Percentiles rank a stretch among this genome's conserved stretches.
Evolutionary conservation across 768 basidiomycete species (phyloP).

Genomic region (Panaeolus cyanescens): DNA sequence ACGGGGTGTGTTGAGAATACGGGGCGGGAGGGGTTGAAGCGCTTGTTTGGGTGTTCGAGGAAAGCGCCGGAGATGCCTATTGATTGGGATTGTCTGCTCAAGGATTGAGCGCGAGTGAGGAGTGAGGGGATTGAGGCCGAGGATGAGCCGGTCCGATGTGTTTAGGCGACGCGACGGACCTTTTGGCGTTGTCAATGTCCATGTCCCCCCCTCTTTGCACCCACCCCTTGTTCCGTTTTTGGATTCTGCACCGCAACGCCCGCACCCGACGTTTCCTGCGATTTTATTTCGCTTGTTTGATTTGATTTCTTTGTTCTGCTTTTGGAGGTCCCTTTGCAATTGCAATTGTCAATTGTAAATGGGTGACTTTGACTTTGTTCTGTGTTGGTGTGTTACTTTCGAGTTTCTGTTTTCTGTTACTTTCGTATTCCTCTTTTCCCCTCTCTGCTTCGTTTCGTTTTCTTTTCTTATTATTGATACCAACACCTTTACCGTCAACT

Average conservation of each 20-base stretch:
- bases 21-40: slow-evolving; percentile 63
- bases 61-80: slow-evolving; percentile 58
- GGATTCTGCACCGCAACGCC: too few relatives aligned
- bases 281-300: not conserved
- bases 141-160: too few relatives aligned
- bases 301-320: not conserved
- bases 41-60: slow-evolving; percentile 61
- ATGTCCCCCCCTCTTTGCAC: too few relatives aligned
- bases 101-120: slow-evolving; percentile 44
- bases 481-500: too few relatives aligned
- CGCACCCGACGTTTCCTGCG: not conserved
- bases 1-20: slow-evolving; percentile 63
- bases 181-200: not conserved
- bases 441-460: too few relatives aligned
- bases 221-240: not conserved
- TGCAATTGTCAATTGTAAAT: too few relatives aligned
- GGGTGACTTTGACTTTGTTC: too few relatives aligned
- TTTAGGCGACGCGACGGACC: not conserved
- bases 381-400: too few relatives aligned
- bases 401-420: too few relatives aligned
- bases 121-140: not conserved
- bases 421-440: too few relatives aligned
- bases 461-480: too few relatives aligned
- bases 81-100: slow-evolving; percentile 81
- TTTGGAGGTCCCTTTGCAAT: not conserved